phyloP scores from a whole-genome alignment of 495 filamentous ascomycete species.

The Halenospora varia region DNA sequence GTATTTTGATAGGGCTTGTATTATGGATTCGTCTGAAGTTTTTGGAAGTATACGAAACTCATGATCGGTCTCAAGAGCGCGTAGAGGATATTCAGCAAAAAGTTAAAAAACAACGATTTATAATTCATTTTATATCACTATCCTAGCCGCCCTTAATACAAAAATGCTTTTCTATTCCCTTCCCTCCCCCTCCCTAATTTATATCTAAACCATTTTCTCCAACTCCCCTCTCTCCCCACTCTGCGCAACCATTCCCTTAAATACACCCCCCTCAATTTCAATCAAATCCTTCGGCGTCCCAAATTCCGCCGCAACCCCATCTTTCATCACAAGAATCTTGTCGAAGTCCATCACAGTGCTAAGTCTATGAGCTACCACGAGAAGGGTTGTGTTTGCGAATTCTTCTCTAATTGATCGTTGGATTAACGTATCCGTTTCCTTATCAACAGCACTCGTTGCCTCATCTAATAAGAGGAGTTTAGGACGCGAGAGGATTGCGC shows the following conservation, averaged over 20 bases:
- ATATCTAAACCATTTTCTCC: slow-evolving; percentile 51
- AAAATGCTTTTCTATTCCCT: no score
- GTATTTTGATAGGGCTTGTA: no score
- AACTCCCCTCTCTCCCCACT: slow-evolving; percentile 66
- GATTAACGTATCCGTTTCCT: slow-evolving; percentile 78
- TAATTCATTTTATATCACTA: no score
- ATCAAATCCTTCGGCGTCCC: slow-evolving; percentile 56
- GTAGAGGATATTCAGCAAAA: no score
- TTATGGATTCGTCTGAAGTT: no score
- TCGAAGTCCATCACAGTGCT: slow-evolving; percentile 87
- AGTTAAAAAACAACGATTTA: no score
- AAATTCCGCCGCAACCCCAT: slow-evolving; percentile 70
- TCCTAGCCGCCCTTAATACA: no score
- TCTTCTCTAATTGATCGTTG: slow-evolving; percentile 78
- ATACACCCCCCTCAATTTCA: slow-evolving; percentile 50
- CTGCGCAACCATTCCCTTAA: slow-evolving; percentile 68
- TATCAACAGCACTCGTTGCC: slow-evolving; percentile 85
- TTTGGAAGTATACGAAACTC: no score
- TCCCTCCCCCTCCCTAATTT: no score
- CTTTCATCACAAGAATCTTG: slow-evolving; percentile 75
- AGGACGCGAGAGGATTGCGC: slow-evolving; percentile 75
- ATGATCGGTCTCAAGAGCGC: no score
- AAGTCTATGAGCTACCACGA: slow-evolving; percentile 87
- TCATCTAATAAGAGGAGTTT: slow-evolving; percentile 89
- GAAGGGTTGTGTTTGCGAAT: slow-evolving; percentile 62